phyloP scores from a whole-genome alignment of 176 grass and related monocot genomes.

The Chrysopogon serrulatus region DNA sequence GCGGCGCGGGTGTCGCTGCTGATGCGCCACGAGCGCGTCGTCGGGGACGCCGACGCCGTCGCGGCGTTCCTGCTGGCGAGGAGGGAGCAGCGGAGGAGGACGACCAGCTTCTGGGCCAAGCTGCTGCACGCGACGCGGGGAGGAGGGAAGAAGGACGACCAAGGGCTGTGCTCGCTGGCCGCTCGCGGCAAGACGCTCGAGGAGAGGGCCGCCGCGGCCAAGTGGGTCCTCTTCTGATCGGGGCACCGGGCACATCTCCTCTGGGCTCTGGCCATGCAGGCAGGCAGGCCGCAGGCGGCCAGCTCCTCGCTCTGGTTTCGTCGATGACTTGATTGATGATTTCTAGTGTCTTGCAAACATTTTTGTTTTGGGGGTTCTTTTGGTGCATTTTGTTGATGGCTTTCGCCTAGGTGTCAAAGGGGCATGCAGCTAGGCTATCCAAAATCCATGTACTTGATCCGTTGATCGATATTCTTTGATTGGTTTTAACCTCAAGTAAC shows the following conservation, averaged over 20 bases:
- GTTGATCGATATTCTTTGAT: background rate
- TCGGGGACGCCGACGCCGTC: conserved; percentile 31
- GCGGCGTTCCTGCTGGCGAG: conserved; percentile 21
- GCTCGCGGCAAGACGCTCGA: conserved; percentile 46
- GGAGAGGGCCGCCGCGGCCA: conserved; percentile 43
- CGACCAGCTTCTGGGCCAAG: conserved; percentile 62
- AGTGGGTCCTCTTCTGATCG: conserved; percentile 52
- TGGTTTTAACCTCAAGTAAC: background rate
- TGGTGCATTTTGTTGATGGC: background rate
- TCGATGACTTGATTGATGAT: background rate
- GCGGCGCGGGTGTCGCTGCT: conserved; percentile 35
- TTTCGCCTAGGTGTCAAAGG: background rate
- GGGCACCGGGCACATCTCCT: background rate
- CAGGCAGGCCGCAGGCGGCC: background rate
- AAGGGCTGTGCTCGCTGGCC: conserved; percentile 33
- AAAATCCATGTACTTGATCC: background rate
- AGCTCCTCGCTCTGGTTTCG: background rate
- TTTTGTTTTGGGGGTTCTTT: background rate
- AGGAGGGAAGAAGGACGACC: conserved; percentile 29
- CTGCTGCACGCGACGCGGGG: conserved; percentile 43
- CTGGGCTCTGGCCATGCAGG: background rate
- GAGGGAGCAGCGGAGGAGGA: conserved; percentile 22
- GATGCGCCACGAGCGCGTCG: conserved; percentile 41
- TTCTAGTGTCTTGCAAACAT: background rate
- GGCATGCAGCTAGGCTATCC: background rate